Base-by-base conservation (phyloP, 495 filamentous ascomycete genomes). In the Neurospora tetrasperma region DNA sequence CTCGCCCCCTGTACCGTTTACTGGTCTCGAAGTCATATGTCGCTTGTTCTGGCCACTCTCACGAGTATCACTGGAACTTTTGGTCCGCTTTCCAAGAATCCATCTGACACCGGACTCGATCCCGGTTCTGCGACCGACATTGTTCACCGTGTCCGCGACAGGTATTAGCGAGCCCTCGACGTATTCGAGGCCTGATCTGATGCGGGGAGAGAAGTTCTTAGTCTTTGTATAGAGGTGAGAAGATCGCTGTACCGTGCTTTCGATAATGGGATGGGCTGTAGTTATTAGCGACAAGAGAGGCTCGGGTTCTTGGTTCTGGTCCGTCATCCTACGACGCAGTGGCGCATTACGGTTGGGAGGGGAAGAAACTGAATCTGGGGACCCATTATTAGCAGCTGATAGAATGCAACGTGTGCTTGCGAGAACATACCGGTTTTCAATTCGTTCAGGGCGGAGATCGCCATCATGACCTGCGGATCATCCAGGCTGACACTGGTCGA, bases 151-250 rank as follows among this genome's bases (percentile, higher is more conserved):
- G 76, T 90, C 93, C 68, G 90, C 92, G 41, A 97, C 88, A 3
- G 93, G 94, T 1, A 90, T 90, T 43, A 97, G 90, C 75, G 89
- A 93, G 43, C 91, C 89, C 80, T 97, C 94, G 40, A 97, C 88
- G 75, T 93, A 92, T 77, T 97, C 93, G 46, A 92, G 93, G 74
- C 92, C 87, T 48, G 91, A 90, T 76, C 91, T 93, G 81, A 97
- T 91, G 3, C 91, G 88, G 0, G 94, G 93, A 6, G 92, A 94
- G 78, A 96, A 96, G 35, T 91, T 91, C 80, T 98, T 97, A 20
- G 91, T 91, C 5, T 86, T 89, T 41, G 89, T 88, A 78, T 97
- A 98, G 3, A 92, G 92, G 40, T 91, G 91, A 1, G 94, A 85
- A 1, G 93, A 94, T 62, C 89, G 90, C 76, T 91, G 91, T 74